These are phyloP conservation scores for Orbilia javanica DNA, from an alignment of 2,329 filamentous ascomycete species.

Conservation along the genomic window DNA sequence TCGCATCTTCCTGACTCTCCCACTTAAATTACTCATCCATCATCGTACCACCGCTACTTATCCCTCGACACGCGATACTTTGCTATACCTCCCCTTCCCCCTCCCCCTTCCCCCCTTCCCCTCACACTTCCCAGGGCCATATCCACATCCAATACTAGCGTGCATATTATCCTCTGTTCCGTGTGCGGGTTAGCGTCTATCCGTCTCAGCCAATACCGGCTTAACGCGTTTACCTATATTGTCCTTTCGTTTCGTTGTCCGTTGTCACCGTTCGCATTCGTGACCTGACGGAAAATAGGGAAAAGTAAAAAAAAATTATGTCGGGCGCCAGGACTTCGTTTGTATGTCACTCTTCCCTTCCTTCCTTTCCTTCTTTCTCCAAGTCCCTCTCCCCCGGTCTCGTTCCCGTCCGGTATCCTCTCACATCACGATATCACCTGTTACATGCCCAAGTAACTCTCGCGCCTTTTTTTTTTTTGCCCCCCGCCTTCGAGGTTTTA, in stretches of 20 bases:
- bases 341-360: constrained; percentile 27
- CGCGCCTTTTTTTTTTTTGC: not conserved
- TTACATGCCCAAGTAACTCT: not conserved
- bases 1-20: not conserved
- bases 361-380: not conserved
- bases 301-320: constrained; percentile 13
- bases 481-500: not conserved
- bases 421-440: not conserved
- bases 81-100: not conserved
- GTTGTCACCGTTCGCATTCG: not conserved
- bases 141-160: constrained; percentile 13
- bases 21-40: not conserved
- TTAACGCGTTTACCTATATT: not conserved
- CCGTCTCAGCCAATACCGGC: constrained; percentile 6
- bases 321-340: constrained; percentile 41
- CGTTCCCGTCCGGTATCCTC: not conserved
- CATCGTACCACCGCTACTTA: constrained; percentile 2
- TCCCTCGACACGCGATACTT: constrained; percentile 1
- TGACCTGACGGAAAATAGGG: not conserved
- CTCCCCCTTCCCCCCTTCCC: not conserved
- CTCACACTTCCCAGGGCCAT: not conserved
- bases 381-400: not conserved
- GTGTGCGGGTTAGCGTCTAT: not conserved
- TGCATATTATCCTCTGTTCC: constrained; percentile 18
- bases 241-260: not conserved